Conservation (phyloP, 352 stramenopile species). For the Globisporangium cystogenes region DNA sequence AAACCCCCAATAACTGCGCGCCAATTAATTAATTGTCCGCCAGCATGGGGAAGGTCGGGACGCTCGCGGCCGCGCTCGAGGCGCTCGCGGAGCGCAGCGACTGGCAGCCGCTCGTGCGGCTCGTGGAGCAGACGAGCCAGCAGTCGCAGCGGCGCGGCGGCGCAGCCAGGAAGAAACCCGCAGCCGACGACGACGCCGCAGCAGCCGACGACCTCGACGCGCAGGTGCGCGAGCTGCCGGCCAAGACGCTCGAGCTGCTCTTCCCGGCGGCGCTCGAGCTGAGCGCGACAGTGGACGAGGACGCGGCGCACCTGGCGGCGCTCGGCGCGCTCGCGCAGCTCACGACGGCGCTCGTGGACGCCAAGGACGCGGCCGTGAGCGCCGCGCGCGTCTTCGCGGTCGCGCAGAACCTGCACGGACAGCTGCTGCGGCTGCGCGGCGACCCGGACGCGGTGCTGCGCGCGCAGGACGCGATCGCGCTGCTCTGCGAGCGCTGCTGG, state of each 20-base stretch:
- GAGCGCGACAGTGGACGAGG: slow-evolving; percentile 4
- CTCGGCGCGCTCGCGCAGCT: slow-evolving; percentile 51
- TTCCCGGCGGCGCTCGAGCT: slow-evolving; percentile 39
- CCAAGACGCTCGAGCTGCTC: slow-evolving; percentile 37
- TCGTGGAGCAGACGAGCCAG: slow-evolving; percentile 28
- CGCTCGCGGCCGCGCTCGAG: slow-evolving; percentile 32
- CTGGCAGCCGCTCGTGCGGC: slow-evolving; percentile 20
- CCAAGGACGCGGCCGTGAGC: slow-evolving; percentile 37
- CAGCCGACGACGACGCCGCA: slow-evolving; percentile 1
- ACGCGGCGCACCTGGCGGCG: slow-evolving; percentile 22
- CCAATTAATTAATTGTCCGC: no score
- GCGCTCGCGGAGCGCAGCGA: slow-evolving; percentile 29
- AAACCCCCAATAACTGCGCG: background rate
- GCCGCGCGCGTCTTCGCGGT: slow-evolving; percentile 54
- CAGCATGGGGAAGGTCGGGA: background rate
- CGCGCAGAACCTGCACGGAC: slow-evolving; percentile 58
- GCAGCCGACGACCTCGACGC: slow-evolving; percentile 26
- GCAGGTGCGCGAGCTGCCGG: slow-evolving; percentile 48
- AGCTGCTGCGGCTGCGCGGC: slow-evolving; percentile 48
- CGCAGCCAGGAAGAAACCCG: slow-evolving; percentile 17
- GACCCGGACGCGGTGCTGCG: slow-evolving; percentile 27
- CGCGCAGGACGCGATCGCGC: slow-evolving; percentile 65
- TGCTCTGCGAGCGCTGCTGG: slow-evolving; percentile 75
- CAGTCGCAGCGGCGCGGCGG: slow-evolving; percentile 18
- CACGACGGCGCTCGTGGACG: slow-evolving; percentile 51